Conservation (phyloP, 2,329 filamentous ascomycete genomes). For the Orbilia quercus region DNA sequence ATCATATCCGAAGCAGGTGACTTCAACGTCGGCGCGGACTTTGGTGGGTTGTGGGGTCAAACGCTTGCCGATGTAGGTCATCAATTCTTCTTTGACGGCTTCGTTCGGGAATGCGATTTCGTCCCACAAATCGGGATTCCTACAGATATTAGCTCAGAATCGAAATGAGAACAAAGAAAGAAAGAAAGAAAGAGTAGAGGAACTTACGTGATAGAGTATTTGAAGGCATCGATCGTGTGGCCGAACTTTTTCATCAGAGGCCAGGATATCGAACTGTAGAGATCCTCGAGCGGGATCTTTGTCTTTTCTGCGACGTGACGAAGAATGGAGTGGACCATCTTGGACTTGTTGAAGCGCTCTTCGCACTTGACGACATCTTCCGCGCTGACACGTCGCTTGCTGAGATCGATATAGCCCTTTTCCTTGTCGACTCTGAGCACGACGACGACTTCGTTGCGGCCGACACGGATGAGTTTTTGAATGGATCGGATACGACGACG, state of each 20-base stretch:
- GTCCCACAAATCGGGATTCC: conserved; percentile 95
- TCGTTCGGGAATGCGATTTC: conserved; percentile 90
- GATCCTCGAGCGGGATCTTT: conserved; percentile 87
- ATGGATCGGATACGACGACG: conserved; percentile 98
- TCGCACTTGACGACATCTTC: conserved; percentile 99
- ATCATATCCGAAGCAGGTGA: conserved; percentile 94
- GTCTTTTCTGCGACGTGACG: conserved; percentile 98
- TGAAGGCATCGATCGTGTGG: conserved; percentile 97
- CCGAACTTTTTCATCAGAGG: conserved; percentile 97
- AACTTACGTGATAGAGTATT: conserved; percentile 93
- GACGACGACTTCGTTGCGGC: conserved; percentile 97
- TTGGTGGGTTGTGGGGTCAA: conserved; percentile 98
- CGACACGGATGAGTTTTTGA: conserved; percentile 98
- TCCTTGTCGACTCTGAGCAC: conserved; percentile 99
- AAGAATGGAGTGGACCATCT: conserved; percentile 99
- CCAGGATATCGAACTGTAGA: conserved; percentile 96
- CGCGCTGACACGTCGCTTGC: conserved; percentile 95
- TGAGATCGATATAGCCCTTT: conserved; percentile 98
- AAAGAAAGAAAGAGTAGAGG: background rate
- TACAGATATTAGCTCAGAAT: conserved; percentile 62
- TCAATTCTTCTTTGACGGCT: conserved; percentile 85
- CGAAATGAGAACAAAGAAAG: background rate
- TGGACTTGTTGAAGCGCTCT: conserved; percentile 99
- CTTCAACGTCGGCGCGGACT: conserved; percentile 96
- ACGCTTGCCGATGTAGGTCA: conserved; percentile 95